Percentiles rank a stretch among this genome's conserved stretches.
Evolutionary conservation across 2,329 filamentous ascomycete species (phyloP).

Genomic region (Sporothrix humicola): DNA sequence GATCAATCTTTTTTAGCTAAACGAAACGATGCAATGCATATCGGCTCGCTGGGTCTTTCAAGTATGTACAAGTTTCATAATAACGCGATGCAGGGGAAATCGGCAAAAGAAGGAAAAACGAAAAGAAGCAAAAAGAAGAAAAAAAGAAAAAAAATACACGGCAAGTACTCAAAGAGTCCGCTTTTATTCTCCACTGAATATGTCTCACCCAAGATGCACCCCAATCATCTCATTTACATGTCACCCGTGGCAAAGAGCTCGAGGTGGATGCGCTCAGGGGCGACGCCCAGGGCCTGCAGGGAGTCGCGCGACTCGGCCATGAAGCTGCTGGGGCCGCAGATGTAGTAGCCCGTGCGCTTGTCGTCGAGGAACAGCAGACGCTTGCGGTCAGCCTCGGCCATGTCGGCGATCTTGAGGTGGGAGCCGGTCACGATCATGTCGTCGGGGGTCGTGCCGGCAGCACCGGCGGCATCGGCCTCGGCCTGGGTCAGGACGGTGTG

Average conservation of each 20-base stretch:
- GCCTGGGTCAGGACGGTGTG: slow-evolving; percentile 63
- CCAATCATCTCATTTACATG: slow-evolving; percentile 36
- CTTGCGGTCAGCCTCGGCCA: slow-evolving; percentile 60
- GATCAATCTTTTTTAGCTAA: not conserved
- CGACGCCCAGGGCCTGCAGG: slow-evolving; percentile 62
- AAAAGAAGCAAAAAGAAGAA: not conserved
- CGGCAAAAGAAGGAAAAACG: not conserved
- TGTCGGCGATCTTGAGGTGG: slow-evolving; percentile 63
- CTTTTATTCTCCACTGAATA: too few species aligned
- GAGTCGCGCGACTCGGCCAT: slow-evolving; percentile 65
- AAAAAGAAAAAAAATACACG: not conserved
- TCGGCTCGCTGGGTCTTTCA: slow-evolving; percentile 33
- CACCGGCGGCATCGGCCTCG: slow-evolving; percentile 41
- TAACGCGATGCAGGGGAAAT: not conserved
- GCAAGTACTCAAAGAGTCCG: not conserved
- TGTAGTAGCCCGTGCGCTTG: slow-evolving; percentile 66
- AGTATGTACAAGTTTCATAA: slow-evolving; percentile 35
- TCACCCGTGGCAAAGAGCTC: slow-evolving; percentile 71
- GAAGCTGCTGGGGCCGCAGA: slow-evolving; percentile 73
- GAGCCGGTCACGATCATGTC: slow-evolving; percentile 46
- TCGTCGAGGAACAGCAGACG: slow-evolving; percentile 62
- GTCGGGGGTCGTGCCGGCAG: slow-evolving; percentile 47
- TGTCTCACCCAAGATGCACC: too few species aligned
- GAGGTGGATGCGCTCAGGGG: slow-evolving; percentile 63
- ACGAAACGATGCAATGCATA: slow-evolving; percentile 17